phyloP scores from a whole-genome alignment of 176 grass and related monocot species.

The Bothriochloa decipiens region DNA sequence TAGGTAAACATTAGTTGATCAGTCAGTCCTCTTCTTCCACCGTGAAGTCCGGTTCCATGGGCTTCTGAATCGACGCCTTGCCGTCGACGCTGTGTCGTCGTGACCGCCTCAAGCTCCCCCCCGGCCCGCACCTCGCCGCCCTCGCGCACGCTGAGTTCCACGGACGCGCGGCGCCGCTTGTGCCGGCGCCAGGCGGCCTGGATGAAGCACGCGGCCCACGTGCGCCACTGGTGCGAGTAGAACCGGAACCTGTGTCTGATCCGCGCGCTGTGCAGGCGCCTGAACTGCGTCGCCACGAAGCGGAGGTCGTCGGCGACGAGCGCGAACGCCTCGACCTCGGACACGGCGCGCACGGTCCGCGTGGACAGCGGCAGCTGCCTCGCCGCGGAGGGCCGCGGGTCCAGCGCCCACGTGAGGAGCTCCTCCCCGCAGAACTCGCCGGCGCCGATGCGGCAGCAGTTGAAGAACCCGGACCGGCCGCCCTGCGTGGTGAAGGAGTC shows the following conservation, averaged over 20 bases:
- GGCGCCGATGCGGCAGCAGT: slow-evolving; percentile 83
- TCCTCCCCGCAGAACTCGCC: slow-evolving; percentile 98
- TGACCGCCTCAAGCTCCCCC: slow-evolving; percentile 30
- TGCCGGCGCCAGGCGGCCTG: slow-evolving; percentile 83
- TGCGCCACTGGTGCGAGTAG: slow-evolving; percentile 95
- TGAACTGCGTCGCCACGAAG: slow-evolving; percentile 82
- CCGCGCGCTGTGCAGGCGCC: slow-evolving; percentile 80
- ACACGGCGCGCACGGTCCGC: slow-evolving; percentile 81
- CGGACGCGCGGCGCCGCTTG: slow-evolving; percentile 66
- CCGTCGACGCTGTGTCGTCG: slow-evolving; percentile 41
- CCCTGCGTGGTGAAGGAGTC: slow-evolving; percentile 94
- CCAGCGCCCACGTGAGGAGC: slow-evolving; percentile 92
- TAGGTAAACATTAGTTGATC: background rate
- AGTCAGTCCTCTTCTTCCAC: slow-evolving; percentile 54
- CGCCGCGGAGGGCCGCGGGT: slow-evolving; percentile 54
- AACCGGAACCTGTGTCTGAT: slow-evolving; percentile 85
- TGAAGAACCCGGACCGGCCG: slow-evolving; percentile 84
- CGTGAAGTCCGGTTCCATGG: slow-evolving; percentile 78
- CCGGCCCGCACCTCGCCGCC: background rate
- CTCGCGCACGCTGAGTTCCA: slow-evolving; percentile 59
- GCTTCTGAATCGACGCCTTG: slow-evolving; percentile 64
- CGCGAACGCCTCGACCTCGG: slow-evolving; percentile 94
- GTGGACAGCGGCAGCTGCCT: slow-evolving; percentile 69
- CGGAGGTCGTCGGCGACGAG: slow-evolving; percentile 86
- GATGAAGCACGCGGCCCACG: slow-evolving; percentile 94